Percentiles rank a stretch among this genome's conserved stretches.
Evolutionary conservation across 2,329 filamentous ascomycete genomes (phyloP).

Genomic region (Stagonosporopsis rhizophila): DNA sequence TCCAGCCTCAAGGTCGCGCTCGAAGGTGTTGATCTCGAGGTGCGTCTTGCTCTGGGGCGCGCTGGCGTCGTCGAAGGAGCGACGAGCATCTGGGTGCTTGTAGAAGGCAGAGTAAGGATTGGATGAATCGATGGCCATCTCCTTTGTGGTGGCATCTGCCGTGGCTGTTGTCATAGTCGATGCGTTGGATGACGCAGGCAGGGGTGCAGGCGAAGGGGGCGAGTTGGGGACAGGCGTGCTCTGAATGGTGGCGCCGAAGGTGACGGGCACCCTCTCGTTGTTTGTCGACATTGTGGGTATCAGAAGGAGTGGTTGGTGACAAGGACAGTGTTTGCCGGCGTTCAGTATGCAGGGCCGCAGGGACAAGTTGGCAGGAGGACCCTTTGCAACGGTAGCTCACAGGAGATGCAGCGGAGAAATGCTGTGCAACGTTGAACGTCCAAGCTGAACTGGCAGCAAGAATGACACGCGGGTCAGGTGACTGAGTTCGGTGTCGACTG

Average conservation of each 20-base stretch:
- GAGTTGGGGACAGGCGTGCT: constrained; percentile 26
- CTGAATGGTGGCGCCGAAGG: constrained; percentile 55
- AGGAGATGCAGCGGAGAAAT: constrained; percentile 25
- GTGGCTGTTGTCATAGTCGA: constrained; percentile 43
- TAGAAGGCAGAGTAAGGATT: constrained; percentile 58
- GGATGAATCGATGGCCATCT: constrained; percentile 42
- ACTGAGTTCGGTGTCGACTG: constrained; percentile 9
- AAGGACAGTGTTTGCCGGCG: constrained; percentile 18
- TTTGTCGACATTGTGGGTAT: constrained; percentile 39
- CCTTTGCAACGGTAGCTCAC: constrained; percentile 20
- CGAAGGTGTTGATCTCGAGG: constrained; percentile 41
- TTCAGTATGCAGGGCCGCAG: constrained; percentile 14
- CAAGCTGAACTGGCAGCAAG: constrained; percentile 22
- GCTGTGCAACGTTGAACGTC: constrained; percentile 22
- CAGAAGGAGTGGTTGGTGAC: constrained; percentile 17
- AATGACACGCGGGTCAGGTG: constrained; percentile 22
- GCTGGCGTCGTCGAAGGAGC: constrained; percentile 48
- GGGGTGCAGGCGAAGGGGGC: constrained; percentile 12
- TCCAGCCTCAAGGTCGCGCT: constrained; percentile 52
- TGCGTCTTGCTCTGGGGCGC: constrained; percentile 41
- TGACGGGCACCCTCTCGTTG: constrained; percentile 42
- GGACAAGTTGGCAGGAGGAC: constrained; percentile 17
- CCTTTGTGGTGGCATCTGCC: constrained; percentile 42
- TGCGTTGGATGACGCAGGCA: constrained; percentile 42
- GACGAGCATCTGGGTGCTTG: constrained; percentile 53